phyloP scores from a whole-genome alignment of 2,329 filamentous ascomycete species.

The Hansfordia pulvinata region DNA sequence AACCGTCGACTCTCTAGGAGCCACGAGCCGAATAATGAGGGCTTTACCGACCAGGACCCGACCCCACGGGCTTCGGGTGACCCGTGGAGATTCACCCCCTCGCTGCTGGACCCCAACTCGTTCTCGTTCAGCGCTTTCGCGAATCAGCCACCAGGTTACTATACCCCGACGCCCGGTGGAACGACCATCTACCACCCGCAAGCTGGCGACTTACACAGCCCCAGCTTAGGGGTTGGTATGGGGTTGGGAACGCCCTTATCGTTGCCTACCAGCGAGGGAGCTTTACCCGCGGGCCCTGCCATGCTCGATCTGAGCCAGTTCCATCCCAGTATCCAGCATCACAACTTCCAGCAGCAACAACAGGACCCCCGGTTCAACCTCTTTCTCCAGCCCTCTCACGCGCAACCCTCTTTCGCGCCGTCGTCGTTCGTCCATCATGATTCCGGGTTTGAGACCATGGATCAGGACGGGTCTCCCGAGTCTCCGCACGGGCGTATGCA shows the following conservation, averaged over 20 bases:
- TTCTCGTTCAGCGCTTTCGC: conserved; percentile 69
- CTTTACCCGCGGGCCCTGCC: conserved; percentile 43
- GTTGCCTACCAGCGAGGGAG: conserved; percentile 54
- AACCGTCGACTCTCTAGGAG: conserved; percentile 39
- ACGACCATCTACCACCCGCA: conserved; percentile 71
- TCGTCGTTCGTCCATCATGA: conserved; percentile 72
- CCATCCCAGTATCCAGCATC: conserved; percentile 38
- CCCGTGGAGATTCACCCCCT: conserved; percentile 78
- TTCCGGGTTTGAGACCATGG: conserved; percentile 66
- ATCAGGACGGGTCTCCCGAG: conserved; percentile 59
- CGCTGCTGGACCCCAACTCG: conserved; percentile 73
- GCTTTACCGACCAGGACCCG: conserved; percentile 59
- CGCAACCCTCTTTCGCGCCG: conserved; percentile 54
- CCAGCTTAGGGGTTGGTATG: conserved; percentile 59
- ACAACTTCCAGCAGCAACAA: conserved; percentile 51
- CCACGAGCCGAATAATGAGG: conserved; percentile 23
- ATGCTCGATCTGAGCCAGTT: conserved; percentile 57
- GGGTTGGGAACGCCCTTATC: conserved; percentile 73
- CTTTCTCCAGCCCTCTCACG: conserved; percentile 49
- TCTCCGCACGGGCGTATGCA: conserved; percentile 39
- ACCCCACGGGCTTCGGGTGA: conserved; percentile 72
- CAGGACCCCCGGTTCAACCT: too few relatives aligned
- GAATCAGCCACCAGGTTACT: conserved; percentile 71
- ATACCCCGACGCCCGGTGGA: conserved; percentile 74
- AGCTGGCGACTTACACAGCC: conserved; percentile 78